Evolutionary conservation across 1,139 yeast genomes (phyloP).

Genomic region (Taphrina sp.): DNA sequence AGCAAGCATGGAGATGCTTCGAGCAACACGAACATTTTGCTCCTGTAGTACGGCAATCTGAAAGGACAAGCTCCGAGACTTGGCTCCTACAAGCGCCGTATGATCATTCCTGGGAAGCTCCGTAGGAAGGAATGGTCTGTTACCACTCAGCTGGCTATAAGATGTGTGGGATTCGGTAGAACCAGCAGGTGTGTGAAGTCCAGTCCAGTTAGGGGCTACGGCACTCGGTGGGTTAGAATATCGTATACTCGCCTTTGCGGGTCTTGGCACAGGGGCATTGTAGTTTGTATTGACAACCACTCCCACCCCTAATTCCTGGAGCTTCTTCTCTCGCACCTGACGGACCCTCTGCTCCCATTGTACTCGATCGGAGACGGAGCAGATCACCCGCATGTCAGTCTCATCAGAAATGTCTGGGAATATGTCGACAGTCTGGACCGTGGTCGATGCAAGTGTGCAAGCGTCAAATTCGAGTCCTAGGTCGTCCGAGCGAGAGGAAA

Average conservation of each 20-base stretch:
- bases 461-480: too few species aligned
- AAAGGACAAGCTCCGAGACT: conserved; percentile 4
- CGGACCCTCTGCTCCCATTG: conserved; percentile 24
- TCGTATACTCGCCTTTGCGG: too few species aligned
- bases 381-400: conserved; percentile 29
- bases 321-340: conserved; percentile 13
- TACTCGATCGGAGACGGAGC: conserved; percentile 26
- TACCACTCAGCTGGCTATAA: too few species aligned
- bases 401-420: conserved; percentile 22
- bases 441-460: too few species aligned
- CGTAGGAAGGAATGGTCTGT: too few species aligned
- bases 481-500: too few species aligned
- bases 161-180: neutral
- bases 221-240: too few species aligned
- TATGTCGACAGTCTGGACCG: conserved; percentile 7
- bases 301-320: conserved; percentile 20
- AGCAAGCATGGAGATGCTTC: conserved; percentile 17
- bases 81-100: neutral
- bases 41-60: conserved; percentile 15
- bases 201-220: conserved; percentile 1
- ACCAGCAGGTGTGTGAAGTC: conserved; percentile 27
- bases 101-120: neutral
- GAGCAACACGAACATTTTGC: conserved; percentile 14
- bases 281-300: neutral
- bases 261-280: neutral